A percentile compares a stretch with the other conserved stretches of the same genome.
phyloP scores from a whole-genome alignment of 1,139 yeast genomes.

The Blastobotrys serpentis region DNA sequence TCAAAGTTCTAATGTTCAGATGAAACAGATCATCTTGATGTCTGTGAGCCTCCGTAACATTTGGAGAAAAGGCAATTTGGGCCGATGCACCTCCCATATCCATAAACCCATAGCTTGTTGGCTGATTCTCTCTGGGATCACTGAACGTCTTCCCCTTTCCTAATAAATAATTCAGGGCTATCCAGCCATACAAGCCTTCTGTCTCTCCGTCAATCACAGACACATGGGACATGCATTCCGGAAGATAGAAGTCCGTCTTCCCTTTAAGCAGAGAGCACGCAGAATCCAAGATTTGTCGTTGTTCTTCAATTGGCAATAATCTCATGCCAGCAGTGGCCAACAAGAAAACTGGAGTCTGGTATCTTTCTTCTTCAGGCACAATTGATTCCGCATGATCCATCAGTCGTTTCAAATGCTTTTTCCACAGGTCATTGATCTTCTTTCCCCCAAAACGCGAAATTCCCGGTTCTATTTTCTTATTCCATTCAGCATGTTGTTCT shows the following conservation, averaged over 20 bases:
- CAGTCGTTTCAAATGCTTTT: conserved; percentile 56
- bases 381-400: conserved; percentile 55
- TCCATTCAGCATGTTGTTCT: conserved; percentile 48
- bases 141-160: conserved; percentile 39
- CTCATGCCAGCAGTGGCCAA: conserved; percentile 90
- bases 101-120: conserved; percentile 63
- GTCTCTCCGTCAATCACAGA: conserved; percentile 70
- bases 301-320: conserved; percentile 57
- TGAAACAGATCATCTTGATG: conserved; percentile 57
- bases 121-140: conserved; percentile 45
- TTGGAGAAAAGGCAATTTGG: conserved; percentile 77
- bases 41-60: conserved; percentile 51
- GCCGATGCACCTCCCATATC: conserved; percentile 93
- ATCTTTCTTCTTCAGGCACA: conserved; percentile 64
- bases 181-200: conserved; percentile 82
- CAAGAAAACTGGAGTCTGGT: conserved; percentile 70
- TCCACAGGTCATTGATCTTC: conserved; percentile 50
- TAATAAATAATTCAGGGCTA: conserved; percentile 65
- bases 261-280: conserved; percentile 53
- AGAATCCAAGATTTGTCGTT: conserved; percentile 47
- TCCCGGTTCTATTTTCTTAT: conserved; percentile 64
- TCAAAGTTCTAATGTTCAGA: conserved; percentile 47
- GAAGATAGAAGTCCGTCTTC: conserved; percentile 57
- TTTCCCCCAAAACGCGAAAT: conserved; percentile 52
- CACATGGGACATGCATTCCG: conserved; percentile 51